These are phyloP conservation scores for Parascedosporium putredinis DNA, from an alignment of 2,329 filamentous ascomycete species.

Conservation along the genomic window DNA sequence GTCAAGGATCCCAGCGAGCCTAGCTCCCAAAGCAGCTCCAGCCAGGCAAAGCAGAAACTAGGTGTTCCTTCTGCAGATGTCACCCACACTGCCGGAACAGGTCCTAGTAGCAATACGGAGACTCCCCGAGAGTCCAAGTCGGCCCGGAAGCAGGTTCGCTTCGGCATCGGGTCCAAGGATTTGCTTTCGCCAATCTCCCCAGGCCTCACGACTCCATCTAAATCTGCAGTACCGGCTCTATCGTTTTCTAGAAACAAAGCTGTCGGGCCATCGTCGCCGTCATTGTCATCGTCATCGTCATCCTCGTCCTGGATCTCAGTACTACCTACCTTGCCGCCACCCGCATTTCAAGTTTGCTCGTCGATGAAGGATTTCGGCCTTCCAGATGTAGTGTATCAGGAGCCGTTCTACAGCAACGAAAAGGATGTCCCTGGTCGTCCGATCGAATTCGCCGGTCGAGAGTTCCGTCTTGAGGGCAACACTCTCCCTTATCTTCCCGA, in stretches of 20 bases:
- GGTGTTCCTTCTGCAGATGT: background rate
- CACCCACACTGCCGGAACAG: background rate
- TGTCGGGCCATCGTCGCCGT: no score
- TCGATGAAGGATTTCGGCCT: constrained; percentile 21
- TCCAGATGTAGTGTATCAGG: constrained; percentile 68
- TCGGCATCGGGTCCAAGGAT: background rate
- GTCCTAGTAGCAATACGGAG: no score
- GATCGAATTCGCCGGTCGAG: constrained; percentile 78
- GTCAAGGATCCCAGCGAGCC: constrained; percentile 67
- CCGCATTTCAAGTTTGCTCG: constrained; percentile 6
- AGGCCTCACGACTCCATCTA: background rate
- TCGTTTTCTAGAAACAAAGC: background rate
- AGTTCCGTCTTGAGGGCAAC: constrained; percentile 68
- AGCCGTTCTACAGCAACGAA: constrained; percentile 77
- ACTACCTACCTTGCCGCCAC: background rate
- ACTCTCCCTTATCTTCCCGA: constrained; percentile 69
- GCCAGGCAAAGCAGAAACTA: constrained; percentile 43
- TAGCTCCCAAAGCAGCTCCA: constrained; percentile 51
- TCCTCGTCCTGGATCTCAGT: constrained; percentile 1
- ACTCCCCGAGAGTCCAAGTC: background rate
- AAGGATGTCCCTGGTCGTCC: constrained; percentile 67
- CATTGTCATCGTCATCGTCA: no score
- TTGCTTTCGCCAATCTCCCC: background rate
- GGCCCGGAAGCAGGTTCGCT: background rate
- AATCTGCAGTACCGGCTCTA: no score